A percentile compares a stretch with the other conserved stretches of the same genome.
These are phyloP conservation scores for Wickerhamomyces canadensis DNA, from an alignment of 805 yeast genomes.

Conservation along the genomic window DNA sequence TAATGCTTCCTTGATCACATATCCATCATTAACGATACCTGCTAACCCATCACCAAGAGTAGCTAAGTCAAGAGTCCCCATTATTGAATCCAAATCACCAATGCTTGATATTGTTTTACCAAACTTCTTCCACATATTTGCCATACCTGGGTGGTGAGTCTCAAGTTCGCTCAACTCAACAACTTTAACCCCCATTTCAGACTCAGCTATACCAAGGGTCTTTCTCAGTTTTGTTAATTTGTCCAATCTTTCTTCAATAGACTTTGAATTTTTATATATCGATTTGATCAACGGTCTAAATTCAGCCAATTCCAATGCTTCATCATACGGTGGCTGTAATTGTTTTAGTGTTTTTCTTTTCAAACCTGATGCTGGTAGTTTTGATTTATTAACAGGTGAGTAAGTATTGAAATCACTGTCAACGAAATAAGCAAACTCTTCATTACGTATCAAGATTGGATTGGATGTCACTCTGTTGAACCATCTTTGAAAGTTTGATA, in stretches of 20 bases:
- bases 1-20: slow-evolving; percentile 83
- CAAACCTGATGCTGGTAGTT: slow-evolving; percentile 76
- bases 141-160: slow-evolving; percentile 61
- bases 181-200: slow-evolving; percentile 39
- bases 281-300: slow-evolving; percentile 85
- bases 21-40: slow-evolving; percentile 66
- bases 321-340: slow-evolving; percentile 87
- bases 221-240: slow-evolving; percentile 41
- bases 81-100: slow-evolving; percentile 72
- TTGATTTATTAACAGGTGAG: slow-evolving; percentile 44
- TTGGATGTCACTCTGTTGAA: slow-evolving; percentile 65
- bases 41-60: slow-evolving; percentile 71
- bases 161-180: slow-evolving; percentile 41
- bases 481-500: slow-evolving; percentile 74
- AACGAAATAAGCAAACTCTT: slow-evolving; percentile 79
- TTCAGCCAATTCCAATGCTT: slow-evolving; percentile 69
- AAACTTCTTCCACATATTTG: slow-evolving; percentile 70
- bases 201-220: slow-evolving; percentile 50
- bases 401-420: slow-evolving; percentile 65
- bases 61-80: slow-evolving; percentile 67
- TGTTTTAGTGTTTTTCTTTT: slow-evolving; percentile 89
- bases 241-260: slow-evolving; percentile 51
- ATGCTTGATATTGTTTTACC: slow-evolving; percentile 61
- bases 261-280: slow-evolving; percentile 53
- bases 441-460: slow-evolving; percentile 80